A percentile compares a stretch with the other conserved stretches of the same genome.
Evolutionary conservation across 345 rosid genomes (phyloP).

Genomic region (Eucalyptus sideroxylon): DNA sequence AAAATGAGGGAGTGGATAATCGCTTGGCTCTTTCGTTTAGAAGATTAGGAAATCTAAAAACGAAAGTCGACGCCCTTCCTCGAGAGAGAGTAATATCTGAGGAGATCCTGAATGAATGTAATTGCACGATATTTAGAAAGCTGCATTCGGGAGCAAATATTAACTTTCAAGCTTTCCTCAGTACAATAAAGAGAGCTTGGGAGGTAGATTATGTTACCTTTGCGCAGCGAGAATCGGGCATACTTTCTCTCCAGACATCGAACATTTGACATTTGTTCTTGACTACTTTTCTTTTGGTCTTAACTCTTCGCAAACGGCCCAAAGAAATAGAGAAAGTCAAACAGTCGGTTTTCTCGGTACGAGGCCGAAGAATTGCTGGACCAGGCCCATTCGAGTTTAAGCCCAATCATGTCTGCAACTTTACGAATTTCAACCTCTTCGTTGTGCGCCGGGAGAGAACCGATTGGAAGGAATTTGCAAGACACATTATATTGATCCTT

Average conservation of each 20-base stretch:
- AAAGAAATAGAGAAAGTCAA: neutral
- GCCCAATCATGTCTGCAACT: neutral
- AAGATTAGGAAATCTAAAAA: no score
- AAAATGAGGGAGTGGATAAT: no score
- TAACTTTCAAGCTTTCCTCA: no score
- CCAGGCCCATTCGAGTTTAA: neutral
- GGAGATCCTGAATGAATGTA: no score
- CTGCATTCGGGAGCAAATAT: no score
- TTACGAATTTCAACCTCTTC: neutral
- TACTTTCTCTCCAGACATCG: neutral
- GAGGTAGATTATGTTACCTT: no score
- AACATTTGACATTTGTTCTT: neutral
- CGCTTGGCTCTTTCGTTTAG: no score
- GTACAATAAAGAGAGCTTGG: no score
- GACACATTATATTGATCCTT: neutral
- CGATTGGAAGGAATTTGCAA: neutral
- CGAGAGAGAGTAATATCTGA: no score
- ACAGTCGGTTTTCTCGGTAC: neutral
- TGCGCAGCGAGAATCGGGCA: no score
- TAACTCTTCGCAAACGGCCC: neutral
- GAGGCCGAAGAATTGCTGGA: neutral
- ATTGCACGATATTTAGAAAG: no score
- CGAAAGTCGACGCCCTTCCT: no score
- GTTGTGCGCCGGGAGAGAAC: neutral
- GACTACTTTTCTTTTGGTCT: neutral